A percentile compares a stretch with the other conserved stretches of the same genome.
phyloP scores from a whole-genome alignment of 495 filamentous ascomycete species.

The Aspergillus nanangensis region DNA sequence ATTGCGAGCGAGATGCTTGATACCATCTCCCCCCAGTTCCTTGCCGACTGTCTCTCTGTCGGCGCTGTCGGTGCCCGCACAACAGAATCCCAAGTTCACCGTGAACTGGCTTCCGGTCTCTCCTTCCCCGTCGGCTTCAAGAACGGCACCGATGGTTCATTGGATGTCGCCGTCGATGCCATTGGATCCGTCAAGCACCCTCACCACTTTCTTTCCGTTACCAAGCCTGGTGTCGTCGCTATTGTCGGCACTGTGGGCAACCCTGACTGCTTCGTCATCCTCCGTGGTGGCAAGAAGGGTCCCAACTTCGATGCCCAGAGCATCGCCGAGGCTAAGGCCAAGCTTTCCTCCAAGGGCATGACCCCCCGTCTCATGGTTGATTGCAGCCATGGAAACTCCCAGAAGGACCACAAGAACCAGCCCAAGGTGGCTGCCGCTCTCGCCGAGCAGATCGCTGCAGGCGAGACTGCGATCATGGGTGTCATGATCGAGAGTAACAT shows the following conservation, averaged over 20 bases:
- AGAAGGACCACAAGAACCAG: slow-evolving; percentile 96
- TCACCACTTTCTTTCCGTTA: slow-evolving; percentile 98
- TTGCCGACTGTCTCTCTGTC: slow-evolving; percentile 88
- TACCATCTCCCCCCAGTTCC: slow-evolving; percentile 96
- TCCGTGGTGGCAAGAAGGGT: slow-evolving; percentile 87
- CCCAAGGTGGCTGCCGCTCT: slow-evolving; percentile 84
- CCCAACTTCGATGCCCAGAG: slow-evolving; percentile 90
- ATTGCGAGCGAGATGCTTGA: slow-evolving; percentile 98
- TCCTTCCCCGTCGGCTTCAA: slow-evolving; percentile 99
- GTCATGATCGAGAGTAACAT: slow-evolving; percentile 99
- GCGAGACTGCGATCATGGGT: slow-evolving; percentile 88
- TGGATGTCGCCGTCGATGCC: slow-evolving; percentile 91
- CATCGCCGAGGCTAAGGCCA: slow-evolving; percentile 69
- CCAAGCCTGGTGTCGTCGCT: slow-evolving; percentile 92
- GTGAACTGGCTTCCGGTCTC: slow-evolving; percentile 88
- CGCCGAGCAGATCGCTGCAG: slow-evolving; percentile 76
- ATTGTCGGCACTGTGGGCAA: slow-evolving; percentile 96
- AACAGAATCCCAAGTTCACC: slow-evolving; percentile 92
- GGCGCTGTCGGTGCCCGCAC: slow-evolving; percentile 94
- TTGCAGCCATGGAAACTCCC: slow-evolving; percentile 94
- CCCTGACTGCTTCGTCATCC: slow-evolving; percentile 96
- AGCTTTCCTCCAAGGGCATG: slow-evolving; percentile 61
- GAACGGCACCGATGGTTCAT: slow-evolving; percentile 93
- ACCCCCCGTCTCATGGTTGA: slow-evolving; percentile 89
- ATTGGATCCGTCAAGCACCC: slow-evolving; percentile 90